These are phyloP conservation scores for Corymbia calophylla DNA, from an alignment of 441 rosid species.

Conservation along the genomic window DNA sequence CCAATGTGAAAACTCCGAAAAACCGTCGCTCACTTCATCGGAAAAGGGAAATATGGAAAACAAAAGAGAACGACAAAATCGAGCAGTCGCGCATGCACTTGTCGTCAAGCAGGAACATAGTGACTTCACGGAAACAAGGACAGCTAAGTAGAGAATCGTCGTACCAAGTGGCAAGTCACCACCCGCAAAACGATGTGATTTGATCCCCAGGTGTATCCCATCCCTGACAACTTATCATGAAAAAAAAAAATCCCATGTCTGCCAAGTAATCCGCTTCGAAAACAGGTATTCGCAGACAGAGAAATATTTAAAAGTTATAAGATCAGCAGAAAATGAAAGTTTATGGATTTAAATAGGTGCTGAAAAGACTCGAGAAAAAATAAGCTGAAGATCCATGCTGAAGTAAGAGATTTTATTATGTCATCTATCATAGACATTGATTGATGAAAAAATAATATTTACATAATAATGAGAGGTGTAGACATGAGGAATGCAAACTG, in stretches of 20 bases:
- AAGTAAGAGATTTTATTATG: no score
- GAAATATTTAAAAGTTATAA: not conserved
- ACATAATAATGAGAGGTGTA: no score
- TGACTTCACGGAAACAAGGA: not conserved
- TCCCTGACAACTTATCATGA: not conserved
- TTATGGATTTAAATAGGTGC: no score
- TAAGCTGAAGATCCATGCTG: no score
- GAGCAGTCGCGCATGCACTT: not conserved
- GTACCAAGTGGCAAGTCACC: not conserved
- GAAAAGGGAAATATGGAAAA: not conserved
- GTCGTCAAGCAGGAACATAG: not conserved
- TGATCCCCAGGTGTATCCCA: not conserved
- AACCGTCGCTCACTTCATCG: not conserved
- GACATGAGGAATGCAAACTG: no score
- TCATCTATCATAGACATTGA: no score
- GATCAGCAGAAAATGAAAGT: not conserved
- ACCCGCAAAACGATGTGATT: not conserved
- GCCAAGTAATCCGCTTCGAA: not conserved
- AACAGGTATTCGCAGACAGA: not conserved
- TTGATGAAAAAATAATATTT: no score
- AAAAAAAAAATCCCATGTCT: not conserved
- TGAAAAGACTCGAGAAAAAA: no score
- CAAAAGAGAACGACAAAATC: not conserved
- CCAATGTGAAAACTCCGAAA: not conserved
- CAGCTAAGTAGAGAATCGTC: not conserved